Evolutionary conservation across 116 monocot species (phyloP).

Genomic region (Thalassia testudinum): DNA sequence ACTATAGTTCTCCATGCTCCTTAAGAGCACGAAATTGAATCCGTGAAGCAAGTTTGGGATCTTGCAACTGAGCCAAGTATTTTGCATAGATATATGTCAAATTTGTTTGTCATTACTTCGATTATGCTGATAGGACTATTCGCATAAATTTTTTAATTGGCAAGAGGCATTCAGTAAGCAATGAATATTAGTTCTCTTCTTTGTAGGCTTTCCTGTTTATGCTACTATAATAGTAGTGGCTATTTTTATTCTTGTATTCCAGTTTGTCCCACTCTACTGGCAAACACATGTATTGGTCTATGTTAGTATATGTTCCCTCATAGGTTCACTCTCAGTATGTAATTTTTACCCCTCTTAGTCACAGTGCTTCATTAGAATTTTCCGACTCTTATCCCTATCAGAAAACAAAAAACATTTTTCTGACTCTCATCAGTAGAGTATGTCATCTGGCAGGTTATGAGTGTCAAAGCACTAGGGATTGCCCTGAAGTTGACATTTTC

Average conservation of each 20-base stretch:
- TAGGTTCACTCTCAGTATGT: slow-evolving; percentile 88
- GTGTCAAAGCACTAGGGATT: slow-evolving; percentile 84
- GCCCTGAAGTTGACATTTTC: slow-evolving; percentile 85
- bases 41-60: slow-evolving; percentile 61
- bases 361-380: neutral
- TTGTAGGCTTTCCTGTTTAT: slow-evolving; percentile 81
- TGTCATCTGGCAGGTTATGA: slow-evolving; percentile 59
- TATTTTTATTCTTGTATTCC: slow-evolving; percentile 65
- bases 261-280: slow-evolving; percentile 72
- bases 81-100: neutral
- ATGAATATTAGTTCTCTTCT: neutral
- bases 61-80: slow-evolving; percentile 71
- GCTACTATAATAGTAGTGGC: slow-evolving; percentile 41
- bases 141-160: too few species aligned
- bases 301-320: slow-evolving; percentile 85
- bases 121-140: too few species aligned
- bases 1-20: slow-evolving; percentile 75
- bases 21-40: slow-evolving; percentile 36
- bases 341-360: too few species aligned
- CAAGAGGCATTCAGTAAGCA: too few species aligned
- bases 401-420: neutral
- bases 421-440: neutral
- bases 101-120: too few species aligned
- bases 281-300: slow-evolving; percentile 92
- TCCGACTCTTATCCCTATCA: neutral